A percentile compares a stretch with the other conserved stretches of the same genome.
These are phyloP conservation scores for Penicillium corylophilum DNA, from an alignment of 2,329 filamentous ascomycete species.

Conservation along the genomic window DNA sequence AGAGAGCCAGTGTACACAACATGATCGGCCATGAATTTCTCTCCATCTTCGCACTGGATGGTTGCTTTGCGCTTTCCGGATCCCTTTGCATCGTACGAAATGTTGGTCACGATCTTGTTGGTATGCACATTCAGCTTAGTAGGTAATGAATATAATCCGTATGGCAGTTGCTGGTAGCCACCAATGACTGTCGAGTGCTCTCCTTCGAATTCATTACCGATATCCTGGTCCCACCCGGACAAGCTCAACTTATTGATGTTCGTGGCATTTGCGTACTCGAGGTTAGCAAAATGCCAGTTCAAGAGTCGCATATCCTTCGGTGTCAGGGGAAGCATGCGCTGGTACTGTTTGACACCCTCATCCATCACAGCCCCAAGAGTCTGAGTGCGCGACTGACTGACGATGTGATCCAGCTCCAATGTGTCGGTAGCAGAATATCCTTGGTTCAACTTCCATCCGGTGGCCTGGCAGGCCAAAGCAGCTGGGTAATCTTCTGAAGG, in stretches of 20 bases:
- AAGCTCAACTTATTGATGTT: slow-evolving; percentile 85
- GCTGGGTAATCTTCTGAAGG: slow-evolving; percentile 69
- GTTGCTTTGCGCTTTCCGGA: slow-evolving; percentile 51
- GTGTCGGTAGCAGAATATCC: slow-evolving; percentile 64
- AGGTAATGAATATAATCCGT: slow-evolving; percentile 77
- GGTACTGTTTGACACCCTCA: slow-evolving; percentile 85
- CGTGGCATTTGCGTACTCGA: slow-evolving; percentile 95
- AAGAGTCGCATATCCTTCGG: slow-evolving; percentile 85
- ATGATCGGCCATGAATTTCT: slow-evolving; percentile 76
- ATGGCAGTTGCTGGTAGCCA: slow-evolving; percentile 90
- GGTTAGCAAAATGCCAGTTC: slow-evolving; percentile 97
- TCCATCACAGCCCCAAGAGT: slow-evolving; percentile 91
- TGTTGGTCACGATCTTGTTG: slow-evolving; percentile 68
- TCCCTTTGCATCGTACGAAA: slow-evolving; percentile 60
- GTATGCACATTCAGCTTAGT: slow-evolving; percentile 74
- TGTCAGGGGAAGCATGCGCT: slow-evolving; percentile 74
- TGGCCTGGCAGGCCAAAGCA: slow-evolving; percentile 70
- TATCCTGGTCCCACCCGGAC: slow-evolving; percentile 92
- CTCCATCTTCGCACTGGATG: slow-evolving; percentile 76
- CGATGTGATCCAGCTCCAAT: slow-evolving; percentile 68
- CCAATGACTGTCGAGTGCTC: slow-evolving; percentile 90
- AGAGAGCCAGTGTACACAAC: slow-evolving; percentile 89
- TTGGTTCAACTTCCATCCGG: slow-evolving; percentile 77
- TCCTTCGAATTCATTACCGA: slow-evolving; percentile 95
- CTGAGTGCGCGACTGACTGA: slow-evolving; percentile 60